Conservation (phyloP, 2,329 filamentous ascomycete species). For the Aaosphaeria pasadenensis region DNA sequence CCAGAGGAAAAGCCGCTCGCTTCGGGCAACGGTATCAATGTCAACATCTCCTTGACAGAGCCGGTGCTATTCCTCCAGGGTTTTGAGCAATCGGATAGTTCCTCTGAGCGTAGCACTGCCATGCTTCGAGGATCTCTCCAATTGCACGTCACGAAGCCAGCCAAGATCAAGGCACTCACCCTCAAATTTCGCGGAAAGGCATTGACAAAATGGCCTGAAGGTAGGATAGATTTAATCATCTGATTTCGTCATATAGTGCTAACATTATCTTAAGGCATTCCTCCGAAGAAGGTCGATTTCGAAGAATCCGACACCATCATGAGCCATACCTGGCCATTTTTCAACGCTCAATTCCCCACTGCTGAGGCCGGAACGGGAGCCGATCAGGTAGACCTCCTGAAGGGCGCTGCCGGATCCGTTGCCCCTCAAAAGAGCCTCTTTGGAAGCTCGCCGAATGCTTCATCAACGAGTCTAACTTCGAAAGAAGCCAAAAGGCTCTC, state of each 20-base stretch:
- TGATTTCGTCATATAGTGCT: background rate
- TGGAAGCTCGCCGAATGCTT: slow-evolving; percentile 46
- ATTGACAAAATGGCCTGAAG: slow-evolving; percentile 93
- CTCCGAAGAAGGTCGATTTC: slow-evolving; percentile 78
- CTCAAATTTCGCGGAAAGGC: slow-evolving; percentile 83
- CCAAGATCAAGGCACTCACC: slow-evolving; percentile 89
- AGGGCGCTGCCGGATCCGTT: slow-evolving; percentile 31
- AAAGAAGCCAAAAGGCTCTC: slow-evolving; percentile 67
- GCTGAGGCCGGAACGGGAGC: slow-evolving; percentile 62
- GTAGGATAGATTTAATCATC: slow-evolving; percentile 30
- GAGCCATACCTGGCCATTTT: slow-evolving; percentile 88
- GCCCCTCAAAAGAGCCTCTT: slow-evolving; percentile 28
- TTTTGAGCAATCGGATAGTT: slow-evolving; percentile 66
- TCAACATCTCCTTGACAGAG: slow-evolving; percentile 73
- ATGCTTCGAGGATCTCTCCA: slow-evolving; percentile 82
- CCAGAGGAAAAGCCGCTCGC: slow-evolving; percentile 68
- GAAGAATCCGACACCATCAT: slow-evolving; percentile 82
- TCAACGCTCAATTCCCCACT: slow-evolving; percentile 69
- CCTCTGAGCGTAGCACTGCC: slow-evolving; percentile 65
- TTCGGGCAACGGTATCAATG: slow-evolving; percentile 70
- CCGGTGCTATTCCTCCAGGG: slow-evolving; percentile 78
- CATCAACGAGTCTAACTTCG: slow-evolving; percentile 42
- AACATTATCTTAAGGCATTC: slow-evolving; percentile 59
- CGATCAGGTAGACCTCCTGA: slow-evolving; percentile 59
- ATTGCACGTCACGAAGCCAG: slow-evolving; percentile 78